These are phyloP conservation scores for Nannizziopsis arthrosporioides DNA, from an alignment of 2,329 filamentous ascomycete genomes.

Conservation along the genomic window DNA sequence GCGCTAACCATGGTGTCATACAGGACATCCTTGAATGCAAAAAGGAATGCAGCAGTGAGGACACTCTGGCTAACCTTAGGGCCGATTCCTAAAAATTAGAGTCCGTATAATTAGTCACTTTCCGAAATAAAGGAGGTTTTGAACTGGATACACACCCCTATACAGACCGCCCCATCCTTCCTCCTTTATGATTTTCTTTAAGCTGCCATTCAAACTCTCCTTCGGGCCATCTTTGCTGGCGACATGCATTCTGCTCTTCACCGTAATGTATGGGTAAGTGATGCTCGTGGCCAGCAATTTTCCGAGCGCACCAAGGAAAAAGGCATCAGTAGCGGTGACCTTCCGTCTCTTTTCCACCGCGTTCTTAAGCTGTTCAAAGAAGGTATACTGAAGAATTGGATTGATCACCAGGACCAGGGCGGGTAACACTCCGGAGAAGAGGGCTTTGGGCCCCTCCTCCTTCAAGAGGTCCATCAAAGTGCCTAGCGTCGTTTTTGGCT, in stretches of 20 bases:
- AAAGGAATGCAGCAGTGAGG: conserved; percentile 87
- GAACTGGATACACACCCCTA: conserved; percentile 54
- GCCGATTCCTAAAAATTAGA: conserved; percentile 57
- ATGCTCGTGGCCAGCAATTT: conserved; percentile 89
- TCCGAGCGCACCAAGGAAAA: conserved; percentile 80
- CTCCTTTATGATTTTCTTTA: conserved; percentile 69
- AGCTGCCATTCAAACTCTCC: conserved; percentile 66
- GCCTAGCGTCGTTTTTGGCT: conserved; percentile 60
- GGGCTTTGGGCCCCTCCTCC: conserved; percentile 70
- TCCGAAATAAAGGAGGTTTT: background rate
- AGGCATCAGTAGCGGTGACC: conserved; percentile 75
- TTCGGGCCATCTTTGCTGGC: conserved; percentile 63
- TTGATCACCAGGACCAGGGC: conserved; percentile 93
- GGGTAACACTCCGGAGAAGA: conserved; percentile 87
- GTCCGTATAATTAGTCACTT: conserved; percentile 1
- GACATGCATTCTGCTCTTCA: conserved; percentile 97
- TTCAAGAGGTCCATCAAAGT: conserved; percentile 70
- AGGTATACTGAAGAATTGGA: conserved; percentile 94
- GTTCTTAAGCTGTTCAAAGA: conserved; percentile 98
- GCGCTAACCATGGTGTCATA: conserved; percentile 50
- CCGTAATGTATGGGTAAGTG: conserved; percentile 97
- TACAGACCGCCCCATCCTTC: conserved; percentile 91
- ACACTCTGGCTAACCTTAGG: conserved; percentile 97
- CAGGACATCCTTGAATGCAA: conserved; percentile 94
- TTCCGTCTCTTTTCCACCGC: conserved; percentile 61